Evolutionary conservation across 2,329 filamentous ascomycete species (phyloP).

Genomic region (Coleophoma eucalyptorum): DNA sequence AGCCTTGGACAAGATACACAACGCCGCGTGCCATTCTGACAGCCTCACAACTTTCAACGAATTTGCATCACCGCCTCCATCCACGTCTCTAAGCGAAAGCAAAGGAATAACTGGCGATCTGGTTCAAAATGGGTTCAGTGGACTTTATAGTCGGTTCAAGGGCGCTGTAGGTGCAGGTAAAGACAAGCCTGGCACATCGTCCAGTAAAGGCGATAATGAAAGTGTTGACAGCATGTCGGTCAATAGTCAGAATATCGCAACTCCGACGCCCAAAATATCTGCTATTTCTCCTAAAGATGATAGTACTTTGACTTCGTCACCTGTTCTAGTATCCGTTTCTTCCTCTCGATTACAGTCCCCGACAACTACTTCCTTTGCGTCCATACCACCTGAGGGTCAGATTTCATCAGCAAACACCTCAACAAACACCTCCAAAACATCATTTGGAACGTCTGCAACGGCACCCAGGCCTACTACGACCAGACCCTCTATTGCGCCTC

Average conservation of each 20-base stretch:
- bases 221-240: conserved; percentile 38
- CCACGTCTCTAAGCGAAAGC: conserved; percentile 56
- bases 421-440: conserved; percentile 25
- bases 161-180: conserved; percentile 74
- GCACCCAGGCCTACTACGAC: conserved; percentile 21
- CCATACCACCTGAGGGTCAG: conserved; percentile 21
- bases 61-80: conserved; percentile 67
- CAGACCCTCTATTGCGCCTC: conserved; percentile 23
- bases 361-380: conserved; percentile 21
- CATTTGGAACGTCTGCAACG: conserved; percentile 14
- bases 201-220: conserved; percentile 35
- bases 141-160: conserved; percentile 80
- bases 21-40: conserved; percentile 78
- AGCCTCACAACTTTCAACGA: conserved; percentile 92
- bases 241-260: conserved; percentile 36
- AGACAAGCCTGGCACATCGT: conserved; percentile 37
- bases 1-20: conserved; percentile 84
- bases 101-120: conserved; percentile 69
- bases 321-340: conserved; percentile 19
- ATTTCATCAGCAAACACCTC: conserved; percentile 23
- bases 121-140: conserved; percentile 82
- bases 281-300: conserved; percentile 36
- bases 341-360: conserved; percentile 28
- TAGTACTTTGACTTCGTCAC: conserved; percentile 31
- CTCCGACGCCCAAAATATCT: conserved; percentile 37